Base-by-base conservation (phyloP, 164 flowering plant genomes). In the Berberis vulgaris region DNA sequence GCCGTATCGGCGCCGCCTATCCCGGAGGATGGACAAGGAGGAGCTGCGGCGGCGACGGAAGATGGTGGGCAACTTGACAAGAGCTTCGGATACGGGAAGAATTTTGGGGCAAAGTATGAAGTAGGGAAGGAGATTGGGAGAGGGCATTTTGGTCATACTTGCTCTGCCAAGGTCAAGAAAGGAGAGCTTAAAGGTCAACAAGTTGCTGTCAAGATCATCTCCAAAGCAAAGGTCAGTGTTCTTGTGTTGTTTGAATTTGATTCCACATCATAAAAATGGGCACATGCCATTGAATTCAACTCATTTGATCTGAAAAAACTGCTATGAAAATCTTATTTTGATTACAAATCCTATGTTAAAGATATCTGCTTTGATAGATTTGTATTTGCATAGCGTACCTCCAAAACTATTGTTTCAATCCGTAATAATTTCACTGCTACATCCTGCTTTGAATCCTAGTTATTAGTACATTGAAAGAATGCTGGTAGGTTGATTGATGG, bases 61-160 rank as follows among this genome's bases (percentile, higher is more conserved):
- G 54, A 74, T 65, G 86, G 79, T 26, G 68, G 87, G 68, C 89
- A 81, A 2, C 73, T 93, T 74, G 90, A 90, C 66, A 93, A 88
- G 83, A 79, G 72, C 65, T 90, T 93, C 56, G 98, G 97, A 40
- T 93, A 67, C 67, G 79, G 84, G 0, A 93, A 83, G 77, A 86
- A 84, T 60, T 88, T 93, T 57, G 9, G n/a, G 2, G 66, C 71
- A 7, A 84, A 88, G 65, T 93, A 83, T 76, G 98, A 90, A 75
- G 75, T 87, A 57, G 97, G 87, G 9, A 92, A 88, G 60, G 98
- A 93, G 65, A 84, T 90, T 61, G 98, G 98, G 2, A 80, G 91
- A 2, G 96, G 98, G 6, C 98, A 91, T 81, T 91, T 91, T 67
- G 98, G 98, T 47, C 90, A 79, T 65, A 88, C 98, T 73, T 90